phyloP scores from a whole-genome alignment of 768 basidiomycete species.

The Gymnopilus dilepis region DNA sequence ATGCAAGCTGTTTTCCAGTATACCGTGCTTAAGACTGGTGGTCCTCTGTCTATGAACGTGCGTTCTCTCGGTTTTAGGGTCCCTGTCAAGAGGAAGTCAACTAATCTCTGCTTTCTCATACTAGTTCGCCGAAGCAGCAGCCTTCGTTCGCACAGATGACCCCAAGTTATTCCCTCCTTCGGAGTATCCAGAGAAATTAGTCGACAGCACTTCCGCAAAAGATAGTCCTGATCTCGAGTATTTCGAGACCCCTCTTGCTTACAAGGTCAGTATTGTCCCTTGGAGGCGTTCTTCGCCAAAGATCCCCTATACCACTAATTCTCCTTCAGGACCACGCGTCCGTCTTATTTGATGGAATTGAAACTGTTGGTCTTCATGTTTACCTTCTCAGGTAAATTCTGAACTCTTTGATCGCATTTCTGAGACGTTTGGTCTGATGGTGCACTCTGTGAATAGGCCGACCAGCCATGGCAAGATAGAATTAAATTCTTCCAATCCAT shows the following conservation, averaged over 20 bases:
- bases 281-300: background rate
- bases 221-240: constrained; percentile 56
- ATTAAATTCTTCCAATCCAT: constrained; percentile 48
- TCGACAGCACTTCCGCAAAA: constrained; percentile 50
- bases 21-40: constrained; percentile 44
- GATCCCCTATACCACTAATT: background rate
- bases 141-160: constrained; percentile 63
- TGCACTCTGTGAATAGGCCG: constrained; percentile 34
- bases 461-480: constrained; percentile 45
- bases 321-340: constrained; percentile 40
- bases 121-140: constrained; percentile 59
- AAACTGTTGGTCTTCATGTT: constrained; percentile 47
- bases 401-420: background rate
- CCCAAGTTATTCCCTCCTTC: constrained; percentile 48
- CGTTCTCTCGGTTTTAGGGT: constrained; percentile 17
- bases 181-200: constrained; percentile 40
- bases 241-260: constrained; percentile 48
- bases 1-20: constrained; percentile 47
- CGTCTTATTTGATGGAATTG: constrained; percentile 36
- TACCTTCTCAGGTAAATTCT: constrained; percentile 43
- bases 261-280: constrained; percentile 36
- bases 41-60: constrained; percentile 63
- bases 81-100: background rate
- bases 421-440: background rate
- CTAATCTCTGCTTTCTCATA: background rate